These are phyloP conservation scores for Isabelozyma heimii DNA, from an alignment of 805 yeast species.

Conservation along the genomic window DNA sequence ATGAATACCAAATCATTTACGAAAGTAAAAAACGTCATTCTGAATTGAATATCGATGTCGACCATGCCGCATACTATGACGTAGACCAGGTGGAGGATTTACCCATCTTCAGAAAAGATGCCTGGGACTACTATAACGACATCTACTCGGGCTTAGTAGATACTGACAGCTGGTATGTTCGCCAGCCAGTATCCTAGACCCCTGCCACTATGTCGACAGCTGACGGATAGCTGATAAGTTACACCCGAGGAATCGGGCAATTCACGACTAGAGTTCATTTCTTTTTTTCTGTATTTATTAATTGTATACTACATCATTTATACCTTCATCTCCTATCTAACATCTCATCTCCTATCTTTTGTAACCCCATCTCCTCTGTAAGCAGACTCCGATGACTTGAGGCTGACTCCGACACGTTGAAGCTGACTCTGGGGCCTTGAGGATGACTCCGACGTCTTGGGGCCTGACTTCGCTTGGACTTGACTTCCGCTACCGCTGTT, in stretches of 20 bases:
- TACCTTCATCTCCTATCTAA: too few species aligned
- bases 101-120: conserved; percentile 39
- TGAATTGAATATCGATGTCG: conserved; percentile 18
- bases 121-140: conserved; percentile 30
- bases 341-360: too few species aligned
- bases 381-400: too few species aligned
- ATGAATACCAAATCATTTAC: conserved; percentile 32
- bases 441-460: too few species aligned
- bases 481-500: too few species aligned
- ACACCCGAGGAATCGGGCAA: not conserved
- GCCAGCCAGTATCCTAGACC: conserved; percentile 3
- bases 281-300: too few species aligned
- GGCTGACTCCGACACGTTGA: too few species aligned
- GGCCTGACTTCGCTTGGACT: too few species aligned
- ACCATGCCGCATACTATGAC: conserved; percentile 21
- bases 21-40: conserved; percentile 22
- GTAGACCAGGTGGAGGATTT: conserved; percentile 24
- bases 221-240: conserved; percentile 5
- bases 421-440: too few species aligned
- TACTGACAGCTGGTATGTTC: conserved; percentile 18
- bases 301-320: too few species aligned
- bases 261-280: too few species aligned
- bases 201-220: not conserved
- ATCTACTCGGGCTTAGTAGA: conserved; percentile 11
- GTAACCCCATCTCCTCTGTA: too few species aligned